Percentiles rank a stretch among this genome's conserved stretches.
Evolutionary conservation across 805 yeast species (phyloP).

Genomic region (Cyberlindnera suaveolens): DNA sequence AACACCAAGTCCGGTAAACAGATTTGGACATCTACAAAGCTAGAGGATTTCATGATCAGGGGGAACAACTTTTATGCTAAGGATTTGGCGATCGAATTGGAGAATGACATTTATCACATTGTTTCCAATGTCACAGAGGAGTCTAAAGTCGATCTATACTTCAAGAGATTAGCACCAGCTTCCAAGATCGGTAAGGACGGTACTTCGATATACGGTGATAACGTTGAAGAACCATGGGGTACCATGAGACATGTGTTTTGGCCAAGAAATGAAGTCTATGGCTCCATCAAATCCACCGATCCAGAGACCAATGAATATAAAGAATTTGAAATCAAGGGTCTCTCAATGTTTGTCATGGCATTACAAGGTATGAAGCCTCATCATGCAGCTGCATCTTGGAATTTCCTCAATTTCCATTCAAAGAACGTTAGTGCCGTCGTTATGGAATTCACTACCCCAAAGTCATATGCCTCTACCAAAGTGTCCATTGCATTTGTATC

Average conservation of each 20-base stretch:
- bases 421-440: constrained; percentile 65
- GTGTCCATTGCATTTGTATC: constrained; percentile 77
- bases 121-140: constrained; percentile 63
- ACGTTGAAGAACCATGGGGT: constrained; percentile 88
- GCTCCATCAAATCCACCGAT: constrained; percentile 48
- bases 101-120: constrained; percentile 49
- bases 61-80: constrained; percentile 81
- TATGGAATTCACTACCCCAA: constrained; percentile 96
- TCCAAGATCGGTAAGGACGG: constrained; percentile 91
- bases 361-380: constrained; percentile 99
- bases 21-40: constrained; percentile 88
- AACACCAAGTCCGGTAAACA: constrained; percentile 39
- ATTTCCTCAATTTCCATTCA: constrained; percentile 85
- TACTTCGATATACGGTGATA: constrained; percentile 79
- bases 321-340: constrained; percentile 28
- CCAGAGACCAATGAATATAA: constrained; percentile 14
- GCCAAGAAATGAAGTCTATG: constrained; percentile 79
- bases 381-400: constrained; percentile 97
- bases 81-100: constrained; percentile 55
- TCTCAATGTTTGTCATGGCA: constrained; percentile 89
- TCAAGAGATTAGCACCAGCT: constrained; percentile 64
- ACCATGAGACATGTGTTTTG: constrained; percentile 93
- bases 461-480: constrained; percentile 74
- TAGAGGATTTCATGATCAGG: constrained; percentile 68
- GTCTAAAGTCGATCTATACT: constrained; percentile 61